Evolutionary conservation across 2,329 filamentous ascomycete species (phyloP).

Genomic region (Amylocarpus encephaloides): DNA sequence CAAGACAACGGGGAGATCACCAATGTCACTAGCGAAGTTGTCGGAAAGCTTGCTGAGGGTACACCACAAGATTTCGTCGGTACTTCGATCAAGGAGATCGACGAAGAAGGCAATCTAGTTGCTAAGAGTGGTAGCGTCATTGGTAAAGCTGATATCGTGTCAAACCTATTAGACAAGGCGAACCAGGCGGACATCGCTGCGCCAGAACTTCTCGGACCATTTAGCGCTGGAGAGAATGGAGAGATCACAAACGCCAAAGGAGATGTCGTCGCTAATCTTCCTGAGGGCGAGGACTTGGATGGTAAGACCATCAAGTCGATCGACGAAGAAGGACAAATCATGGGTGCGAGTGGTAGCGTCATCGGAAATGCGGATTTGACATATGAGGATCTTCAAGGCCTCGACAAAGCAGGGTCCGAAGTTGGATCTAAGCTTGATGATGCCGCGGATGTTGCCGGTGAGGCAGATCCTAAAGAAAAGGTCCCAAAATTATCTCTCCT

Average conservation of each 20-base stretch:
- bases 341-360: constrained; percentile 62
- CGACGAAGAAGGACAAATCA: constrained; percentile 63
- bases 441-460: neutral
- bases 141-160: constrained; percentile 33
- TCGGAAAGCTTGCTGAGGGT: constrained; percentile 42
- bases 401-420: constrained; percentile 14
- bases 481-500: constrained; percentile 33
- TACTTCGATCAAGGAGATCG: constrained; percentile 59
- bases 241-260: constrained; percentile 34
- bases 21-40: constrained; percentile 46
- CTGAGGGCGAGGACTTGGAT: constrained; percentile 23
- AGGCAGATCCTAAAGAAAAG: neutral
- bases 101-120: constrained; percentile 49
- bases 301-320: constrained; percentile 46
- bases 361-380: constrained; percentile 58
- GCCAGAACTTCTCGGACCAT: constrained; percentile 34
- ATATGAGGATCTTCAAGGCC: constrained; percentile 29
- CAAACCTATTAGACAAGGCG: constrained; percentile 28
- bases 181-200: constrained; percentile 27
- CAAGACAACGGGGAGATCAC: constrained; percentile 51
- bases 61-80: constrained; percentile 43
- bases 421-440: neutral
- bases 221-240: constrained; percentile 43
- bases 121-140: constrained; percentile 37
- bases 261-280: constrained; percentile 39